Evolutionary conservation across 768 basidiomycete genomes (phyloP), one percentile per base, ranked within the genome.

Genomic region (Roridomyces roridus): DNA sequence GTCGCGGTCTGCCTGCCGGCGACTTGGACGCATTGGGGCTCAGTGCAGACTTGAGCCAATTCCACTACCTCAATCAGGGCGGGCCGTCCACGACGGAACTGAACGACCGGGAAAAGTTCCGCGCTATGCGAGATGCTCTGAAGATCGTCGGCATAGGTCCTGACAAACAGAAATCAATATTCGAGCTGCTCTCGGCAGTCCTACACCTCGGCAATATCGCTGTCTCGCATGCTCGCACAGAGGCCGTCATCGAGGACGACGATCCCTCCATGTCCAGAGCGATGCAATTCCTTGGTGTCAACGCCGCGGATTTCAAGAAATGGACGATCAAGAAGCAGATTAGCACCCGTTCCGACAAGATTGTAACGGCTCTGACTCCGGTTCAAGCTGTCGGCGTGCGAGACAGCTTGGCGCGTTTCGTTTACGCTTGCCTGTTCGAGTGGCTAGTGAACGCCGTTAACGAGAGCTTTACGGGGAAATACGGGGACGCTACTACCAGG

Each of bases 321-420:
- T 99, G 97, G 97, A 96, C 92, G 1, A 74, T 97, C 75, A 98
- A 98, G 81, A 98, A 96, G 74, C 97, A 98, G 74, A 91, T 99
- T 57, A 85, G 85, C 21, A 97, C 97, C 1, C 86, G 97, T 35
- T 86, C 87, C 12, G 97, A 99, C 75, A 98, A 96, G 83, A 98
- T 99, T 59, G 85, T 96, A 23, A 94, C 94, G 0, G 74, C 85
- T 49, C 79, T 99, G 57, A 95, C 85, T 71, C 88, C 87, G 17
- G 82, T 91, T 4, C 95, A 97, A 71, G 96, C 97, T 10, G 89
- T 86, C n/a, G 92, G 94, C 46, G 97, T 99, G 48, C 83, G 94
- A 59, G 97, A 99, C 73, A 93, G 91, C 65, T 96, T 98, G 34
- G 90, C 97, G 28, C 98, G 98, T 72, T 98, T 98, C 71, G 91